A percentile compares a stretch with the other conserved stretches of the same genome.
These are phyloP conservation scores for Fomitopsis serialis DNA, from an alignment of 768 basidiomycete species.

Conservation along the genomic window DNA sequence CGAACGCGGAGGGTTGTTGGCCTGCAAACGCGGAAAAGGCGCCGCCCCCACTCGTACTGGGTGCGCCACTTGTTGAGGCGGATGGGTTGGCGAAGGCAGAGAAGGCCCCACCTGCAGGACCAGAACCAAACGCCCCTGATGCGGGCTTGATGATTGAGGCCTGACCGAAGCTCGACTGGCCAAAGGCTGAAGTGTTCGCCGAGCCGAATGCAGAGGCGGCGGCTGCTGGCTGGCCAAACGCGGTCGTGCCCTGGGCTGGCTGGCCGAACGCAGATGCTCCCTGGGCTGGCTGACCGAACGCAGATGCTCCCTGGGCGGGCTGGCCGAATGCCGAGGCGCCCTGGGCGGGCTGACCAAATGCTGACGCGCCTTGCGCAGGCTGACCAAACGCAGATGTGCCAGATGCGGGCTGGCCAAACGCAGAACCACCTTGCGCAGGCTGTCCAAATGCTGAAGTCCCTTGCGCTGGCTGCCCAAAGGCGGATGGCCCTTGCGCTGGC, in stretches of 20 bases:
- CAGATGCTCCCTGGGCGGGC: conserved; percentile 22
- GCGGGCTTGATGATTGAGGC: conserved; percentile 17
- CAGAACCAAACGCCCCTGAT: conserved; percentile 33
- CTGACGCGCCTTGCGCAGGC: conserved; percentile 23
- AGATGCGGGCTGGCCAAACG: conserved; percentile 18
- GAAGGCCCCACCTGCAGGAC: conserved; percentile 38
- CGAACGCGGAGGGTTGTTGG: conserved; percentile 21
- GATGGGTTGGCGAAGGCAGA: conserved; percentile 28
- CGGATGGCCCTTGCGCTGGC: conserved; percentile 24
- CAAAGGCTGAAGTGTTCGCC: conserved; percentile 27
- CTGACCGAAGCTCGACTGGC: conserved; percentile 20
- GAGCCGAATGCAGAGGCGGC: conserved; percentile 11
- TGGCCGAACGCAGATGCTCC: conserved; percentile 6
- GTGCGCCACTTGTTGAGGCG: neutral
- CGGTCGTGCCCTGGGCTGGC: conserved; percentile 10
- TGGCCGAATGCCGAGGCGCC: conserved; percentile 9
- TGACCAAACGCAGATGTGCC: conserved; percentile 20
- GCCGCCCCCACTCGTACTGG: conserved; percentile 25
- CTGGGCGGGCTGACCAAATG: conserved; percentile 14
- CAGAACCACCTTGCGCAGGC: conserved; percentile 23
- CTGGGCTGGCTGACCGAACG: conserved; percentile 31
- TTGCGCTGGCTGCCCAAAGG: conserved; percentile 29
- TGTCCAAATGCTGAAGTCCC: conserved; percentile 28
- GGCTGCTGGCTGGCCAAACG: conserved; percentile 3
- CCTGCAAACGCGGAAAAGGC: conserved; percentile 42